phyloP scores from a whole-genome alignment of 202 grass and related monocot genomes.

The Panicum hallii region DNA sequence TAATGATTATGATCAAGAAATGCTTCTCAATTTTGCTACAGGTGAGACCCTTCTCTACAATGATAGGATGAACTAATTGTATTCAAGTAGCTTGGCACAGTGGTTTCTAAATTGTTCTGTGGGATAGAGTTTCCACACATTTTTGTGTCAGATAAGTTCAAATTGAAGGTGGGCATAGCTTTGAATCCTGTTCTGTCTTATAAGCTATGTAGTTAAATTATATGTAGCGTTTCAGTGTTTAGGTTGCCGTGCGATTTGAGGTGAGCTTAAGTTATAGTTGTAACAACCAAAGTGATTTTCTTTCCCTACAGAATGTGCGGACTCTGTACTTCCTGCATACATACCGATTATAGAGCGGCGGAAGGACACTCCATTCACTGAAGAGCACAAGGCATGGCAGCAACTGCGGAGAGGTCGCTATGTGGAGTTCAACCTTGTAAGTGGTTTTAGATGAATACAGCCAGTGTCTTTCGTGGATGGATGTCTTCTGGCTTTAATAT shows the following conservation, averaged over 20 bases:
- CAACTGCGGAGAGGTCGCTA: constrained; percentile 94
- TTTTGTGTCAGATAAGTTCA: not conserved
- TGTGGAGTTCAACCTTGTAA: constrained; percentile 97
- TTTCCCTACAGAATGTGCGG: constrained; percentile 72
- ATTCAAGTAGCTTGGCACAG: not conserved
- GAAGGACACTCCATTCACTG: constrained; percentile 85
- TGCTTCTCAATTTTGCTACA: constrained; percentile 91
- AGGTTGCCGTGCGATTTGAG: not conserved
- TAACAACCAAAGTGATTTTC: not conserved
- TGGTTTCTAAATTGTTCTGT: not conserved
- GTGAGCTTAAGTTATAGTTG: not conserved
- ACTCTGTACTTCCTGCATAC: constrained; percentile 91
- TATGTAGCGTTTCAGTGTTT: constrained; percentile 1
- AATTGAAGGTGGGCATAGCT: not conserved
- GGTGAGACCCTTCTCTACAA: constrained; percentile 50
- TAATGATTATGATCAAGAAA: constrained; percentile 96
- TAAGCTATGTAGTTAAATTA: not conserved
- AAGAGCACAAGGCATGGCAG: constrained; percentile 96
- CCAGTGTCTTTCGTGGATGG: not conserved
- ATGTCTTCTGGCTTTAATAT: not conserved
- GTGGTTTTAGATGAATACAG: constrained; percentile 10
- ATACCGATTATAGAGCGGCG: constrained; percentile 88
- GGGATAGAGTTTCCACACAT: not conserved
- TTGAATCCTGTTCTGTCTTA: not conserved
- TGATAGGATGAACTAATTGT: constrained; percentile 3